Percentiles rank a stretch among this genome's conserved stretches.
Conservation (phyloP, 2,329 filamentous ascomycete species). For the Fusarium zealandicum region DNA sequence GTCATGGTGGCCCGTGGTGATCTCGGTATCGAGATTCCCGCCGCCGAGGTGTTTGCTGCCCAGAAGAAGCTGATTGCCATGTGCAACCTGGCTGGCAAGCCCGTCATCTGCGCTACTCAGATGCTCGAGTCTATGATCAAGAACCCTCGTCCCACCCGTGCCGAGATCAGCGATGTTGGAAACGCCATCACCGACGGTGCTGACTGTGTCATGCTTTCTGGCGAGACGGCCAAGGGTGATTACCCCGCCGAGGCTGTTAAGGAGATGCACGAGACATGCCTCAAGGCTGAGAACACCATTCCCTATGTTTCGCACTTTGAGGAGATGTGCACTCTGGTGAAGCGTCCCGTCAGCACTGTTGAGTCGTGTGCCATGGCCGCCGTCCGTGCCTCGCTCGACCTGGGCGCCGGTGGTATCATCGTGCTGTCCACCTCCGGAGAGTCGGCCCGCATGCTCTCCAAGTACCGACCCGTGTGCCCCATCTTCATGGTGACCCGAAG, state of each 20-base stretch:
- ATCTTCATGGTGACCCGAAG: constrained; percentile 99
- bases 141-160: constrained; percentile 97
- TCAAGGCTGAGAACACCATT: constrained; percentile 96
- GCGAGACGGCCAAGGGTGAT: constrained; percentile 96
- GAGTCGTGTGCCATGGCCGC: constrained; percentile 98
- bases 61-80: constrained; percentile 99
- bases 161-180: constrained; percentile 97
- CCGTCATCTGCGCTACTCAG: constrained; percentile 97
- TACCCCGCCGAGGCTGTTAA: constrained; percentile 91
- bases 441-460: constrained; percentile 93
- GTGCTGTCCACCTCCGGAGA: constrained; percentile 95
- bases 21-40: constrained; percentile 94
- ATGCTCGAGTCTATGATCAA: constrained; percentile 99
- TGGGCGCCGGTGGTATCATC: constrained; percentile 95
- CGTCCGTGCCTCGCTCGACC: constrained; percentile 92
- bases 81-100: constrained; percentile 99
- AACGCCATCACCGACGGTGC: constrained; percentile 98
- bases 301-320: constrained; percentile 97
- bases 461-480: constrained; percentile 98
- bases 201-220: constrained; percentile 99
- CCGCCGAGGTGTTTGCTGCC: constrained; percentile 96
- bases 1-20: constrained; percentile 99
- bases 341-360: constrained; percentile 83
- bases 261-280: constrained; percentile 98
- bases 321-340: constrained; percentile 84